phyloP scores from a whole-genome alignment of 305 asterid genomes.

The Fraxinus ornus region DNA sequence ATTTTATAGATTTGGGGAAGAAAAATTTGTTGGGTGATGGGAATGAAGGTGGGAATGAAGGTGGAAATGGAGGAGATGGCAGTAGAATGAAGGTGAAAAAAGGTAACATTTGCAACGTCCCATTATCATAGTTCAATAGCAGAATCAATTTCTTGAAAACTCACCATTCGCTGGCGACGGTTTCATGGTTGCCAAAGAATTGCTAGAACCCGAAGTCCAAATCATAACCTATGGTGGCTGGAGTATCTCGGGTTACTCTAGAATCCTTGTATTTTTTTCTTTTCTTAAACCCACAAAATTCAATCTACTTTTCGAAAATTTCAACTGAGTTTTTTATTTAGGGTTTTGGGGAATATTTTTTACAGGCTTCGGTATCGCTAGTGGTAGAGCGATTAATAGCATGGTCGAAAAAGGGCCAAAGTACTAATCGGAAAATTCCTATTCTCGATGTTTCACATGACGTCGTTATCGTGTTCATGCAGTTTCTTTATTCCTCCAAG shows the following conservation, averaged over 20 bases:
- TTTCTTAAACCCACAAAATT: background rate
- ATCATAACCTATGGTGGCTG: slow-evolving; percentile 60
- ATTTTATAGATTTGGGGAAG: too few relatives aligned
- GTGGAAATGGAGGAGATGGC: too few relatives aligned
- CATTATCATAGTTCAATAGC: background rate
- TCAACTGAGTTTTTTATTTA: background rate
- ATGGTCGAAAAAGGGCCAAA: slow-evolving; percentile 57
- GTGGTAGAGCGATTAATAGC: slow-evolving; percentile 73
- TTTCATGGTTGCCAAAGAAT: slow-evolving; percentile 28
- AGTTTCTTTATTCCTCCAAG: slow-evolving; percentile 63
- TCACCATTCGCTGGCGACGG: slow-evolving; percentile 27
- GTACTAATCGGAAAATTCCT: slow-evolving; percentile 44
- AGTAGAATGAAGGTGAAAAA: background rate
- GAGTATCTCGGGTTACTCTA: slow-evolving; percentile 62
- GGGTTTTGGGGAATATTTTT: background rate
- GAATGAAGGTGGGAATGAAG: too few relatives aligned
- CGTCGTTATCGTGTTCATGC: slow-evolving; percentile 69
- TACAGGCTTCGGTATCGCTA: slow-evolving; percentile 70
- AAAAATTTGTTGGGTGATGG: too few relatives aligned
- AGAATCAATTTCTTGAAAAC: background rate
- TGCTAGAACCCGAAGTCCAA: slow-evolving; percentile 51
- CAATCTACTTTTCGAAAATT: background rate
- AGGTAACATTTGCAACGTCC: background rate
- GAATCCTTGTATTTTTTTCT: slow-evolving; percentile 49
- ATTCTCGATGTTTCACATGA: slow-evolving; percentile 78